These are phyloP conservation scores for Ambrosia artemisiifolia DNA, from an alignment of 129 eudicot genomes.

Conservation along the genomic window DNA sequence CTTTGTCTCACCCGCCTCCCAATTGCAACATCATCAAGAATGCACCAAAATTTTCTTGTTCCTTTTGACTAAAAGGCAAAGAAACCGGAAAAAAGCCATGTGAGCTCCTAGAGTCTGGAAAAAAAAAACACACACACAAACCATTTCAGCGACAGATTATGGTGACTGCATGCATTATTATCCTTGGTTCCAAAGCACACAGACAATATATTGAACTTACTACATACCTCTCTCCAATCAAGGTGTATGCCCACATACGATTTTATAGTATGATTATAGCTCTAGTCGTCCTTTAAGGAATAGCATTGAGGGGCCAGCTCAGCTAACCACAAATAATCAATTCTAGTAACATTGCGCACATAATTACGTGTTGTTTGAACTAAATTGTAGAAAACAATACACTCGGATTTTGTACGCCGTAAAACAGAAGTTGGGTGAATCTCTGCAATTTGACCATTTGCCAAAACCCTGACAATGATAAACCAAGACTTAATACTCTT, in stretches of 20 bases:
- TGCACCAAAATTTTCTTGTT: background rate
- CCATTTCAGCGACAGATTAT: background rate
- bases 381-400: conserved; percentile 67
- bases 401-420: conserved; percentile 68
- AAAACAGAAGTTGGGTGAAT: conserved; percentile 86
- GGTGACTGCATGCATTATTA: background rate
- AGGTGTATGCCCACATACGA: too few species aligned
- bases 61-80: background rate
- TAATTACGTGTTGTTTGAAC: conserved; percentile 75
- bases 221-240: background rate
- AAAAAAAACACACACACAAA: too few species aligned
- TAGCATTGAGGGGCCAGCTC: conserved; percentile 92
- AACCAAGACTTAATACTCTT: background rate
- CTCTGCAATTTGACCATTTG: conserved; percentile 74
- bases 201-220: too few species aligned
- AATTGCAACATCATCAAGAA: background rate
- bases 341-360: conserved; percentile 71
- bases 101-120: background rate
- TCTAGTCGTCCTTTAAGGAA: conserved; percentile 42
- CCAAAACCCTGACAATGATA: conserved; percentile 65
- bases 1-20: background rate
- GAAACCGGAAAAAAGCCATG: background rate
- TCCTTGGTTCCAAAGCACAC: background rate
- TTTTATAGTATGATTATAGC: too few species aligned
- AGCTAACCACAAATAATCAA: conserved; percentile 86